A percentile compares a stretch with the other conserved stretches of the same genome.
These are phyloP conservation scores for Talaromyces piceae DNA, from an alignment of 2,329 filamentous ascomycete genomes.

Conservation along the genomic window DNA sequence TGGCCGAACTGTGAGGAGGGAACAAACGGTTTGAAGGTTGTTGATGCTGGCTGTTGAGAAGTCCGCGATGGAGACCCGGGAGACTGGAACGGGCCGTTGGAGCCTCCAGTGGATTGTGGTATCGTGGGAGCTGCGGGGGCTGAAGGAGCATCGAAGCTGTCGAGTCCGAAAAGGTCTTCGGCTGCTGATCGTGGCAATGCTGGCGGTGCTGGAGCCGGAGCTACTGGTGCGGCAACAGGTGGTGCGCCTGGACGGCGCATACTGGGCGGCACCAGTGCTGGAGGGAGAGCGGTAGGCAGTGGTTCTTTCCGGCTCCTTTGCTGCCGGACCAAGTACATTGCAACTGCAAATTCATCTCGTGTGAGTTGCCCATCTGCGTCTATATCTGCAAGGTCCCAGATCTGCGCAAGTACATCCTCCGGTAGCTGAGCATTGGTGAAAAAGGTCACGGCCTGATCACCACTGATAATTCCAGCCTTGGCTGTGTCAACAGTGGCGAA, in stretches of 20 bases:
- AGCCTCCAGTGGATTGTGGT: constrained; percentile 68
- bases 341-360: constrained; percentile 88
- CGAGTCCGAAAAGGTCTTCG: constrained; percentile 89
- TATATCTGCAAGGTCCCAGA: constrained; percentile 96
- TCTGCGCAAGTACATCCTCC: constrained; percentile 83
- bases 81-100: constrained; percentile 50
- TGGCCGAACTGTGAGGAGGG: constrained; percentile 90
- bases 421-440: constrained; percentile 86
- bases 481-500: constrained; percentile 77
- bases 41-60: constrained; percentile 28
- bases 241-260: constrained; percentile 54
- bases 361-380: constrained; percentile 79
- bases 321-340: constrained; percentile 93
- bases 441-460: constrained; percentile 89
- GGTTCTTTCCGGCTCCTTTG: constrained; percentile 67
- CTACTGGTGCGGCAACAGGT: constrained; percentile 32
- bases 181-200: constrained; percentile 66
- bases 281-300: constrained; percentile 69
- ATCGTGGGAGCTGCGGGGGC: constrained; percentile 53
- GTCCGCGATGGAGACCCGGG: constrained; percentile 38
- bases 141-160: constrained; percentile 54
- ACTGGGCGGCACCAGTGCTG: constrained; percentile 76
- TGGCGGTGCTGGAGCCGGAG: constrained; percentile 37
- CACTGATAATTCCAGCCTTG: constrained; percentile 76
- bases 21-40: constrained; percentile 78